Base-by-base conservation (phyloP, 2,329 filamentous ascomycete species). In the Emergomyces africanus region DNA sequence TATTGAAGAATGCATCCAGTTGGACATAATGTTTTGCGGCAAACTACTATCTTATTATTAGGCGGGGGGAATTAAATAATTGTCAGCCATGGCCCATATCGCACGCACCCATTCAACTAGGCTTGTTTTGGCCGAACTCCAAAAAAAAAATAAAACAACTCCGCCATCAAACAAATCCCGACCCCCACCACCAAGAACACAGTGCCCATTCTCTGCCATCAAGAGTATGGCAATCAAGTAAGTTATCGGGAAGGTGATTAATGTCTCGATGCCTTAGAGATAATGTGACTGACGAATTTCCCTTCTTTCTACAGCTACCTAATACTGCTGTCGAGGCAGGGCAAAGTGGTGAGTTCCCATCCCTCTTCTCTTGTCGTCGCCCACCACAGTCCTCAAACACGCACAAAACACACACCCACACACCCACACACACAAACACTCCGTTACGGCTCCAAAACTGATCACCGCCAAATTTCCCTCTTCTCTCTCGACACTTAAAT, bases 261-360 rank as follows among this genome's bases (percentile, higher is more conserved):
- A 4, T 49, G 6, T 33, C 2, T 20, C n/a, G 44, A 35, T 59
- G n/a, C n/a, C 33, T 51, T 46, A 39, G 23, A 18, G 42, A 30
- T 8, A 1, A 30, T 35, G 42, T 48, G 30, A 20, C 54, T 57
- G 28, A 57, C 18, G 6, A 20, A 25, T 41, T 5, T 14, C 14
- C 41, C 4, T 5, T 37, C 54, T 35, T 18, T 56, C 30, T 57
- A 51, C 61, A 97, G 94, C 80, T 99, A 99, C 75, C 81, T 99
- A 68, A 97, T 99, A 75, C 84, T 99, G 74, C 86, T 99, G 67
- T 97, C 92, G 64, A 86, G 94, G 70, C 94, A 99, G 81, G 94
- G 94, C 79, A 99, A 99, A 87, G 94, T 99, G 78, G 92, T 99
- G 82, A 69, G 90, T 81, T 66, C 70, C 41, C 42, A 4, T 30